These are phyloP conservation scores for Boehmeria nivea DNA, from an alignment of 306 rosid species.

Conservation along the genomic window DNA sequence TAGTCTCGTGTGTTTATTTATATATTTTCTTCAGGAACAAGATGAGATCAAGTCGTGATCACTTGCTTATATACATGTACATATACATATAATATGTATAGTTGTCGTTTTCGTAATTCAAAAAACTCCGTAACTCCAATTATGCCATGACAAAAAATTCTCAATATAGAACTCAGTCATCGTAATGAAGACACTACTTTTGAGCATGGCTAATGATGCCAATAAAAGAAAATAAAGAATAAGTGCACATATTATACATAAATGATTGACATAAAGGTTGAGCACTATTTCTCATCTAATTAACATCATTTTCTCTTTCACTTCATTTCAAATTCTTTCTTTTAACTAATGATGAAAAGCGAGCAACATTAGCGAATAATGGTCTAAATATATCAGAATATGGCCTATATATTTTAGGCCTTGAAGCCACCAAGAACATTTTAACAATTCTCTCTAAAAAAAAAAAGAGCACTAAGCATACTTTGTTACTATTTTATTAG, in stretches of 20 bases:
- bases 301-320: slow-evolving; percentile 11
- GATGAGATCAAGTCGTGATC: slow-evolving; percentile 3
- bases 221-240: not conserved
- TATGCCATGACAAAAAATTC: slow-evolving; percentile 2
- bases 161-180: slow-evolving; percentile 10
- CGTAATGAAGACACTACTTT: slow-evolving; percentile 20
- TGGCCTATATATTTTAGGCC: not conserved
- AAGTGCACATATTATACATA: slow-evolving; percentile 21
- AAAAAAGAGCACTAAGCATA: not conserved
- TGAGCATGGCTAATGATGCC: slow-evolving; percentile 27
- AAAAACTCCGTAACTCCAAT: slow-evolving; percentile 6
- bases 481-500: not conserved
- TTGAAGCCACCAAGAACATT: slow-evolving; percentile 4
- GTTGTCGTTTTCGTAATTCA: slow-evolving; percentile 8
- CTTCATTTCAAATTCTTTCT: not conserved
- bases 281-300: slow-evolving; percentile 24
- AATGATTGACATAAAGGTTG: slow-evolving; percentile 43
- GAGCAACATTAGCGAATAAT: too few relatives aligned
- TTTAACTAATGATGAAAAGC: not conserved
- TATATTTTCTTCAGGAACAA: slow-evolving; percentile 5
- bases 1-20: not conserved
- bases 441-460: not conserved
- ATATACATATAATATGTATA: not conserved
- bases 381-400: too few relatives aligned
- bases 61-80: not conserved